These are phyloP conservation scores for Cryptosporidium ryanae DNA, from an alignment of 169 alveolate genomes.

Conservation along the genomic window DNA sequence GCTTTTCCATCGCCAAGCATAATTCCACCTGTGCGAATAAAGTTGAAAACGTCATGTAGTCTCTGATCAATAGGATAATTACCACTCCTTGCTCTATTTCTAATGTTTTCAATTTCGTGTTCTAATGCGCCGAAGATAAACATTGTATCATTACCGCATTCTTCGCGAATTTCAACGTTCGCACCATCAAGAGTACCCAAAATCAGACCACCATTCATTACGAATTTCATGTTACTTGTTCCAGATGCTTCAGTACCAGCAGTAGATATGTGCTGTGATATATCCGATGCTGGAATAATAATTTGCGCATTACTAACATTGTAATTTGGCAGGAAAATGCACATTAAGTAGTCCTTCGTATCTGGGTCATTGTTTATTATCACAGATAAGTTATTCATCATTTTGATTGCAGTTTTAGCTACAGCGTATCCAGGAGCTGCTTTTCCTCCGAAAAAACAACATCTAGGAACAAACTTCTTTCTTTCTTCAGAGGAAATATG, in stretches of 20 bases:
- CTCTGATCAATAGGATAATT: conserved; percentile 85
- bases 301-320: conserved; percentile 91
- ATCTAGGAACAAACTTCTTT: conserved; percentile 85
- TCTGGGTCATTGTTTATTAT: conserved; percentile 92
- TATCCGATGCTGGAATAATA: conserved; percentile 94
- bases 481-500: conserved; percentile 86
- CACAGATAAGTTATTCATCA: conserved; percentile 87
- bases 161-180: conserved; percentile 94
- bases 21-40: conserved; percentile 84
- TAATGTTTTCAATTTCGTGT: conserved; percentile 85
- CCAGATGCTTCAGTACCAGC: conserved; percentile 97
- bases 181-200: conserved; percentile 97
- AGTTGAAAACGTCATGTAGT: conserved; percentile 88
- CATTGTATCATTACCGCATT: conserved; percentile 91
- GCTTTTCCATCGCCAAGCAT: conserved; percentile 81
- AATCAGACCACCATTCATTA: conserved; percentile 94
- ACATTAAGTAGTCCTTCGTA: conserved; percentile 85
- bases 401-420: conserved; percentile 93
- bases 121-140: conserved; percentile 93
- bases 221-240: conserved; percentile 94
- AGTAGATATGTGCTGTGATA: conserved; percentile 93
- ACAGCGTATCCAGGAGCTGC: conserved; percentile 93
- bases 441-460: conserved; percentile 93
- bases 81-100: conserved; percentile 86
- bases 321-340: conserved; percentile 92